These are phyloP conservation scores for Leishmania gerbilli DNA, from an alignment of 208 protist genomes.

Conservation along the genomic window DNA sequence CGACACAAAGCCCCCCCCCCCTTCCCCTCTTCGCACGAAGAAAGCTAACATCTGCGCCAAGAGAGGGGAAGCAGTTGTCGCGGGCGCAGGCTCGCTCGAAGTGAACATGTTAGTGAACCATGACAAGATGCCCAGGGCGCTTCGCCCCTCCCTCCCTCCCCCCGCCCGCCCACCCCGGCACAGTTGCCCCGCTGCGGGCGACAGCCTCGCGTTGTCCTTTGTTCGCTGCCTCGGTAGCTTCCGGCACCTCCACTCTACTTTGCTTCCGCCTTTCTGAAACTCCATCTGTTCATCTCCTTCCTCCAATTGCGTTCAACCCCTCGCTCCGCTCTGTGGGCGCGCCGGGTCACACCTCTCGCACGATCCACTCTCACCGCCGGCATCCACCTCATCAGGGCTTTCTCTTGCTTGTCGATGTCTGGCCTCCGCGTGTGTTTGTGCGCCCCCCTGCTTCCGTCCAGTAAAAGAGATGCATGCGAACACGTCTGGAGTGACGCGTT, in stretches of 20 bases:
- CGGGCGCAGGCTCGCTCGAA: neutral
- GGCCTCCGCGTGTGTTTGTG: neutral
- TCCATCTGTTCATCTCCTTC: neutral
- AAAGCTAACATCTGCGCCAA: neutral
- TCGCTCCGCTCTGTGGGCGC: neutral
- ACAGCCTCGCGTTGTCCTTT: neutral
- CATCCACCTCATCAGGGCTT: neutral
- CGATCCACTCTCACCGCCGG: neutral
- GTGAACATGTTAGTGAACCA: neutral
- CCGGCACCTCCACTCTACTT: neutral
- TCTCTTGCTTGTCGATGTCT: neutral
- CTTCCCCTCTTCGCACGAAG: neutral
- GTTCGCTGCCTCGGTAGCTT: neutral
- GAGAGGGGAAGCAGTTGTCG: neutral
- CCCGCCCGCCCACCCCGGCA: neutral
- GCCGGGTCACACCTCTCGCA: neutral
- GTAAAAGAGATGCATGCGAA: neutral
- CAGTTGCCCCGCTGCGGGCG: neutral
- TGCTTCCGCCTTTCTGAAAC: neutral
- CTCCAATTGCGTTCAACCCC: neutral
- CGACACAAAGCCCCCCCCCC: neutral
- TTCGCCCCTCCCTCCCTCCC: neutral
- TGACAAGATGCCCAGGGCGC: neutral
- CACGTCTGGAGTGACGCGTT: constrained; percentile 9
- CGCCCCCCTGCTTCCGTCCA: neutral